Evolutionary conservation across 345 rosid species (phyloP).

Genomic region (Carallia brachiata): DNA sequence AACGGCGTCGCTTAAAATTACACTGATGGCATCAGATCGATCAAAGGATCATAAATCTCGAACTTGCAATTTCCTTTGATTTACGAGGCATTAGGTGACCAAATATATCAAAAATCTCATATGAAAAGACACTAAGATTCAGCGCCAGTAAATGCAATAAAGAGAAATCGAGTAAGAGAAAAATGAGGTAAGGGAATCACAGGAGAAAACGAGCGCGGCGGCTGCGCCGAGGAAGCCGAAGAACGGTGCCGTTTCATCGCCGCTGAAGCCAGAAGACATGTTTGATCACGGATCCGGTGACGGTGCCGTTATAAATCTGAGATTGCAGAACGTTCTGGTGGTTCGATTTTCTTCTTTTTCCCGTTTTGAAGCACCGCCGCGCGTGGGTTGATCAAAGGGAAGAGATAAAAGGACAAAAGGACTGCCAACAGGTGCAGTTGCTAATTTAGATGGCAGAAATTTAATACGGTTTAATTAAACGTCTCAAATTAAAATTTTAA

Average conservation of each 20-base stretch:
- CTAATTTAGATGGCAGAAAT: too few relatives aligned
- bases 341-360: background rate
- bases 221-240: conserved; percentile 93
- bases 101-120: background rate
- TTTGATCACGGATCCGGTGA: conserved; percentile 11
- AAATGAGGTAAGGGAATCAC: conserved; percentile 27
- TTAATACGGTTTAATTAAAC: too few relatives aligned
- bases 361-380: background rate
- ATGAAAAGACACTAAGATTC: background rate
- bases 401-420: too few relatives aligned
- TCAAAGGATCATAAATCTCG: background rate
- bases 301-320: conserved; percentile 34
- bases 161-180: background rate
- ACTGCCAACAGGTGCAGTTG: too few relatives aligned
- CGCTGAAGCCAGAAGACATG: conserved; percentile 69
- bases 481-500: too few relatives aligned
- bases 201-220: conserved; percentile 84
- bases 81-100: background rate
- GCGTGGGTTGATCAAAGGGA: too few relatives aligned
- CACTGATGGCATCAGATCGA: conserved; percentile 2
- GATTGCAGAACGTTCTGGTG: background rate
- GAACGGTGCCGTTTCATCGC: conserved; percentile 86
- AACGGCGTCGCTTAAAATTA: background rate
- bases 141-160: background rate
- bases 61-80: background rate